Evolutionary conservation across 805 yeast genomes (phyloP).

Genomic region (Groenewaldozyma tartarivorans): DNA sequence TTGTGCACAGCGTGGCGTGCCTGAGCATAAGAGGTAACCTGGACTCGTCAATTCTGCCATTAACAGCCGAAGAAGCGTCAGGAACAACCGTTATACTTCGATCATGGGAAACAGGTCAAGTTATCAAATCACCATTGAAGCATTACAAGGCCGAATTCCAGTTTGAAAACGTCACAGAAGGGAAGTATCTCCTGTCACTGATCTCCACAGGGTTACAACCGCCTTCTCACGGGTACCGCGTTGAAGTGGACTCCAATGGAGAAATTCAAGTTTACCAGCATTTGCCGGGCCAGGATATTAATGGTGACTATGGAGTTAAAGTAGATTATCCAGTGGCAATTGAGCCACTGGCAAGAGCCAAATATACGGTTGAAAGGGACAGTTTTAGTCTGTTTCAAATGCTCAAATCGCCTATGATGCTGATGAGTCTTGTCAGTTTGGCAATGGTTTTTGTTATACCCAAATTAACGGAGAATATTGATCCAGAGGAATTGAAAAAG

Average conservation of each 20-base stretch:
- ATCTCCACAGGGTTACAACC: conserved; percentile 15
- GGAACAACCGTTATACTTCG: conserved; percentile 7
- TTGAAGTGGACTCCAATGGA: conserved; percentile 17
- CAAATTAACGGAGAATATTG: conserved; percentile 22
- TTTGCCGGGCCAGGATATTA: conserved; percentile 21
- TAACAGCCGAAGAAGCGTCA: conserved; percentile 9
- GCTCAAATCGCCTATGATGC: conserved; percentile 29
- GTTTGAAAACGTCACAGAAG: conserved; percentile 20
- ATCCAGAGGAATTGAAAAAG: conserved; percentile 28
- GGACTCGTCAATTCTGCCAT: conserved; percentile 11
- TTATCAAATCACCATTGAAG: conserved; percentile 4
- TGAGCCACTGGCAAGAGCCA: conserved; percentile 18
- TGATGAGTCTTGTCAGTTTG: conserved; percentile 25
- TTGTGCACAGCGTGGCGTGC: no score
- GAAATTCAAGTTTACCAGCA: conserved; percentile 21
- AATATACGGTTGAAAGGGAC: conserved; percentile 21
- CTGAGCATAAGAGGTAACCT: conserved; percentile 10
- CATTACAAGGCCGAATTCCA: conserved; percentile 16
- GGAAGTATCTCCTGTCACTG: conserved; percentile 18
- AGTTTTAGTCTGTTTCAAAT: conserved; percentile 23
- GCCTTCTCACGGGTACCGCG: conserved; percentile 10
- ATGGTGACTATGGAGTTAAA: conserved; percentile 21
- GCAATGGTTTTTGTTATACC: conserved; percentile 28
- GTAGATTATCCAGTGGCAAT: conserved; percentile 25
- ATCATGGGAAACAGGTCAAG: background rate